phyloP scores from a whole-genome alignment of 2,329 filamentous ascomycete species.

The Cladophialophora psammophila region DNA sequence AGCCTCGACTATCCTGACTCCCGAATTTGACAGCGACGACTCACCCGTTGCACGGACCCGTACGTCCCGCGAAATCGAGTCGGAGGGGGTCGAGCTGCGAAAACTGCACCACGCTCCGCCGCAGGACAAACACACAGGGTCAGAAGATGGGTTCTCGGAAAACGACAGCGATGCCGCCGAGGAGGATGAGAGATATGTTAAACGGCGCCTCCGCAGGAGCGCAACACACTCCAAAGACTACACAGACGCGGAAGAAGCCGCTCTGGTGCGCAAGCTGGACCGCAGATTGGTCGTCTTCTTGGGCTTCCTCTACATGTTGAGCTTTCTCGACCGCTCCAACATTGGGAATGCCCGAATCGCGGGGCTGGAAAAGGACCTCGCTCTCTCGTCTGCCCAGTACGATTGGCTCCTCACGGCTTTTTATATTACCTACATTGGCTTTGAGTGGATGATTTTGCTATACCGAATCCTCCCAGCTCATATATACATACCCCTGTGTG shows the following conservation, averaged over 20 bases:
- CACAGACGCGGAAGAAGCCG: constrained; percentile 71
- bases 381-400: constrained; percentile 63
- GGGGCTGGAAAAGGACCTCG: constrained; percentile 62
- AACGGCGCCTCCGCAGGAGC: constrained; percentile 22
- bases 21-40: constrained; percentile 23
- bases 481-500: constrained; percentile 66
- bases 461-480: constrained; percentile 67
- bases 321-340: constrained; percentile 84
- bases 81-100: constrained; percentile 25
- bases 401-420: constrained; percentile 69
- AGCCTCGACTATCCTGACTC: constrained; percentile 17
- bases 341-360: constrained; percentile 70
- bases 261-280: constrained; percentile 78
- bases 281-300: constrained; percentile 79
- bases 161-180: constrained; percentile 24
- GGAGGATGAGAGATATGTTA: constrained; percentile 23
- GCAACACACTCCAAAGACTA: constrained; percentile 64
- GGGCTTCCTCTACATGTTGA: constrained; percentile 81
- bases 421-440: constrained; percentile 69
- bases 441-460: constrained; percentile 72
- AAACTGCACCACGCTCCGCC: constrained; percentile 22
- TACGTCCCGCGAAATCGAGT: constrained; percentile 19
- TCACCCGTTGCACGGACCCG: constrained; percentile 15
- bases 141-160: constrained; percentile 6
- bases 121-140: not conserved